A percentile compares a stretch with the other conserved stretches of the same genome.
These are phyloP conservation scores for Emergomyces orientalis DNA, from an alignment of 2,329 filamentous ascomycete genomes.

Conservation along the genomic window DNA sequence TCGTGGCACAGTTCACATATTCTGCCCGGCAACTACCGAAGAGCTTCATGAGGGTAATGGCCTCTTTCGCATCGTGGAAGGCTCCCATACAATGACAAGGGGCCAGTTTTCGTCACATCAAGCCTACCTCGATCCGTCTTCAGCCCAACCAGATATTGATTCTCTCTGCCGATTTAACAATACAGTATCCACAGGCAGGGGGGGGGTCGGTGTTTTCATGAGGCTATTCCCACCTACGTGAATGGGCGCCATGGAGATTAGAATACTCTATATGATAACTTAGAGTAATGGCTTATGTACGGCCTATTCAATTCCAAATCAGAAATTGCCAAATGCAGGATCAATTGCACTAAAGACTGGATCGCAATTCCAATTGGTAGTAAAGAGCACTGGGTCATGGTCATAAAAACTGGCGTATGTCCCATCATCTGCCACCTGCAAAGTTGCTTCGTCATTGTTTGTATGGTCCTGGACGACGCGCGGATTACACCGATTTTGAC, in stretches of 20 bases:
- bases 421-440: background rate
- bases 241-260: too few species aligned
- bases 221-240: too few species aligned
- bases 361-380: too few species aligned
- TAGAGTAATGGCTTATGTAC: too few species aligned
- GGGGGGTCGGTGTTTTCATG: background rate
- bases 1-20: background rate
- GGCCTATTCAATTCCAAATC: too few species aligned
- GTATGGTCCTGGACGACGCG: background rate
- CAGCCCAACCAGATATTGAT: background rate
- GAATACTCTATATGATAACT: too few species aligned
- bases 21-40: background rate
- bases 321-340: too few species aligned
- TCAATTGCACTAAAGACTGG: too few species aligned
- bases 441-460: background rate
- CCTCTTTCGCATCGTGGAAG: background rate
- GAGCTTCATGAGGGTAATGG: background rate
- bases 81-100: background rate
- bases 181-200: background rate
- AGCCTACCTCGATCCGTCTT: background rate
- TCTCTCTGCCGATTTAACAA: background rate
- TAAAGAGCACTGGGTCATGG: too few species aligned
- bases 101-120: background rate
- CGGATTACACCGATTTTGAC: too few species aligned
- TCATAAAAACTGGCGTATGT: background rate